Evolutionary conservation across 2,329 filamentous ascomycete species (phyloP), one percentile per base, ranked within the genome.

Genomic region (Ciborinia camelliae): DNA sequence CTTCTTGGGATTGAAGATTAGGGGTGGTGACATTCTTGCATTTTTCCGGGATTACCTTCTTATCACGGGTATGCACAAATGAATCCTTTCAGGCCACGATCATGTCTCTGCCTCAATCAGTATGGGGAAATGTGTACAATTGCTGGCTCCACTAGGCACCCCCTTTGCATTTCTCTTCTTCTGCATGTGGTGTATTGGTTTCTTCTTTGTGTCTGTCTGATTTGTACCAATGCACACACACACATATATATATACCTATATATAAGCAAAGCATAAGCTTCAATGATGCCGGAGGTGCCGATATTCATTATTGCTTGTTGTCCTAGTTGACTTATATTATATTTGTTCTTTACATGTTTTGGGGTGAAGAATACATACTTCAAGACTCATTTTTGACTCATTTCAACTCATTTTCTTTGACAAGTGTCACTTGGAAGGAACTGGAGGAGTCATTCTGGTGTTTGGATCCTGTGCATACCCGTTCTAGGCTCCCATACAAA

Each of bases 401-500:
- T n/a, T n/a, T n/a, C n/a, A n/a, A n/a, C n/a, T n/a, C n/a, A 35
- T 14, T 28, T 48, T 35, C 45, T 32, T 55, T 50, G 61, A 50
- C 52, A 2, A 63, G 61, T 58, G 61, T 58, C 52, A 63, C 52
- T 20, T 8, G 20, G 20, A 43, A 52, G 26, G 26, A 53, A 32
- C 37, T 26, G 26, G 32, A 23, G 26, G 48, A 43, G 20, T 55
- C n/a, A 20, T 63, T 62, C 43, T 50, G 43, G 20, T 28, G 10
- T 50, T 30, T 18, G 43, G 26, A 23, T 58, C 15, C 52, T 58
- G 61, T 37, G 61, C 43, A 55, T 63, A 48, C 43, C 61, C 61
- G 61, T 32, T 63, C 39, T 23, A 45, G 51, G 35, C 23, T 63
- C 61, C 43, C 20, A 23, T 15, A n/a, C 26, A 20, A 26, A 35